Conservation (phyloP, 1,139 yeast genomes). For the Geotrichum candidum region DNA sequence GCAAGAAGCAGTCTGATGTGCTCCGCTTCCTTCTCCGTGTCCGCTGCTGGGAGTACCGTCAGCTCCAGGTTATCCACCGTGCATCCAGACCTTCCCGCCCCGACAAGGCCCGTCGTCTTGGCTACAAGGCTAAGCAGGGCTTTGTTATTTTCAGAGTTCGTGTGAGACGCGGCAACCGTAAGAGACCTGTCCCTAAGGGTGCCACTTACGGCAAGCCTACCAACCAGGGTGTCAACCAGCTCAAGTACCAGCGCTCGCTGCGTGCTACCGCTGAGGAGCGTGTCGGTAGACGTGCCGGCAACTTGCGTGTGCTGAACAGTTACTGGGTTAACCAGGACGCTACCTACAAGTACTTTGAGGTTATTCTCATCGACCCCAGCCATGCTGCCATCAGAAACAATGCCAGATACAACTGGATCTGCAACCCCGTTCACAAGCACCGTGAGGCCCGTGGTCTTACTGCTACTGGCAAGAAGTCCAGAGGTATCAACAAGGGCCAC, state of each 20-base stretch:
- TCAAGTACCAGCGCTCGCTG: constrained; percentile 98
- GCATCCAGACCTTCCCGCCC: constrained; percentile 99
- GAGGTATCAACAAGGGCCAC: constrained; percentile 99
- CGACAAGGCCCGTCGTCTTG: constrained; percentile 99
- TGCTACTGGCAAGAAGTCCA: constrained; percentile 95
- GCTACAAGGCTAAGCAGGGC: constrained; percentile 99
- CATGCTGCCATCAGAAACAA: constrained; percentile 99
- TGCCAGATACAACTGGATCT: constrained; percentile 99
- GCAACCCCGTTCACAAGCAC: constrained; percentile 99
- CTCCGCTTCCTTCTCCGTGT: constrained; percentile 97
- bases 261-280: constrained; percentile 99
- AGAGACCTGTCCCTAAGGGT: constrained; percentile 99
- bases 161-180: constrained; percentile 99
- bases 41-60: constrained; percentile 99
- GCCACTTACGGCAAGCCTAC: constrained; percentile 99
- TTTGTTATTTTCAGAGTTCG: constrained; percentile 97
- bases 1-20: constrained; percentile 99
- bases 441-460: constrained; percentile 99
- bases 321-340: constrained; percentile 99
- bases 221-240: constrained; percentile 99
- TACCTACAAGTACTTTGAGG: constrained; percentile 98
- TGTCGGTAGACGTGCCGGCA: constrained; percentile 98
- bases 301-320: constrained; percentile 98
- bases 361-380: constrained; percentile 92
- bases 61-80: constrained; percentile 97